Percentiles rank a stretch among this genome's conserved stretches.
These are phyloP conservation scores for Coniochaeta sp. DNA, from an alignment of 2,329 filamentous ascomycete species.

Conservation along the genomic window DNA sequence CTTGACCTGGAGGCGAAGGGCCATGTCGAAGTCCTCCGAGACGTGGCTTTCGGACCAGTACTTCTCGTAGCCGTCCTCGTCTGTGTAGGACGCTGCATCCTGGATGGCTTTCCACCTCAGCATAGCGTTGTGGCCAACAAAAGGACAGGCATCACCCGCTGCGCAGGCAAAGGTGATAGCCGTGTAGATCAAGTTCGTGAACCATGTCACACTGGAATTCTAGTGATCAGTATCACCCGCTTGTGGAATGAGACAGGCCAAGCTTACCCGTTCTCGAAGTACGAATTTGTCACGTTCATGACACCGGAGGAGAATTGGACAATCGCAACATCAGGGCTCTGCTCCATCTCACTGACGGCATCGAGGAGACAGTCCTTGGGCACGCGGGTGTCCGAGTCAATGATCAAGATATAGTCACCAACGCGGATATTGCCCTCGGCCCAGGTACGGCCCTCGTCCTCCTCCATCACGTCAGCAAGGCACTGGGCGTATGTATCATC, in stretches of 20 bases:
- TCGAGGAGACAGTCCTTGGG: slow-evolving; percentile 61
- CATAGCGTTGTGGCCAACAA: slow-evolving; percentile 71
- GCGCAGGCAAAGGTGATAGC: slow-evolving; percentile 68
- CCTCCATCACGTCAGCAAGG: slow-evolving; percentile 36
- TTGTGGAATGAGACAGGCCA: slow-evolving; percentile 19
- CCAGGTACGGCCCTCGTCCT: slow-evolving; percentile 45
- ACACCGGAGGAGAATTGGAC: slow-evolving; percentile 67
- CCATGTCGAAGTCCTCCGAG: slow-evolving; percentile 77
- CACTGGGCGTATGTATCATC: slow-evolving; percentile 34
- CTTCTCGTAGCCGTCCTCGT: slow-evolving; percentile 65
- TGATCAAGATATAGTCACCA: slow-evolving; percentile 49
- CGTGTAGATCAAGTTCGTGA: slow-evolving; percentile 66
- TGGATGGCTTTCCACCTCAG: slow-evolving; percentile 69
- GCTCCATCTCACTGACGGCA: slow-evolving; percentile 64
- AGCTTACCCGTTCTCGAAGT: slow-evolving; percentile 57
- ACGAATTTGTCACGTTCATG: slow-evolving; percentile 66
- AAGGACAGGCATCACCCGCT: slow-evolving; percentile 67
- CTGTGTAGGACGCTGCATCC: slow-evolving; percentile 59
- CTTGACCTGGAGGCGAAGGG: slow-evolving; percentile 62
- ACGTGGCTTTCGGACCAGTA: slow-evolving; percentile 76
- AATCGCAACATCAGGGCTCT: slow-evolving; percentile 62
- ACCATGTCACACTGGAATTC: slow-evolving; percentile 59
- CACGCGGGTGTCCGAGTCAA: slow-evolving; percentile 49
- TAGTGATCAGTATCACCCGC: slow-evolving; percentile 57
- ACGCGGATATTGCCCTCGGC: slow-evolving; percentile 49